Percentiles rank a stretch among this genome's conserved stretches.
phyloP scores from a whole-genome alignment of 345 rosid genomes.

The Gynandropsis gynandra region DNA sequence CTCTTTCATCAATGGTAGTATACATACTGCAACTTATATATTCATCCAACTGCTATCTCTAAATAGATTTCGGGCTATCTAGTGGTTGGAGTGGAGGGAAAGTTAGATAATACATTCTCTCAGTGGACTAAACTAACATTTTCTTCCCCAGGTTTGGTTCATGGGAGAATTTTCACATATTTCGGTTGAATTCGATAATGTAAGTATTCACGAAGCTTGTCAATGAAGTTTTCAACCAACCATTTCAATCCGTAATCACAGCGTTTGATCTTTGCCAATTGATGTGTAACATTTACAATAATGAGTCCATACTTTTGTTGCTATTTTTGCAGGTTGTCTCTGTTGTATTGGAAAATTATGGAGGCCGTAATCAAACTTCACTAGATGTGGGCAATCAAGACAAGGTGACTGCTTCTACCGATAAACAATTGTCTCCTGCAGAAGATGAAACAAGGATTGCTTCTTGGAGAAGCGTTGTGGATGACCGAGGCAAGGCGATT shows the following conservation, averaged over 20 bases:
- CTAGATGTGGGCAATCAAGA: conserved; percentile 22
- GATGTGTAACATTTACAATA: conserved; percentile 4
- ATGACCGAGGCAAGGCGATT: conserved; percentile 51
- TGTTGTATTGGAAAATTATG: conserved; percentile 62
- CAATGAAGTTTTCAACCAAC: background rate
- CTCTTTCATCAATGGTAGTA: conserved; percentile 58
- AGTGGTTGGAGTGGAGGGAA: background rate
- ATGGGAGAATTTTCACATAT: conserved; percentile 75
- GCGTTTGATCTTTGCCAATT: background rate
- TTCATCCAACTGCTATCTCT: conserved; percentile 7
- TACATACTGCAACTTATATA: background rate
- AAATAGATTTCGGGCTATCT: background rate
- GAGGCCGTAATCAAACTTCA: conserved; percentile 25
- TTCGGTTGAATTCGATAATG: conserved; percentile 59
- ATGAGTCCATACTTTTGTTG: background rate
- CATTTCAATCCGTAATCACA: background rate
- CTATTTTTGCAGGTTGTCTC: conserved; percentile 48
- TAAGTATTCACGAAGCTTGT: conserved; percentile 29
- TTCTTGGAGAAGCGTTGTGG: conserved; percentile 56
- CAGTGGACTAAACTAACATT: conserved; percentile 4
- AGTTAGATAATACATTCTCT: background rate
- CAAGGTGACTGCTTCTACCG: conserved; percentile 19
- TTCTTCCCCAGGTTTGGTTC: conserved; percentile 50
- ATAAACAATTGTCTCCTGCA: conserved; percentile 25
- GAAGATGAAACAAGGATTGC: conserved; percentile 40